Evolutionary conservation across 768 basidiomycete species (phyloP), one percentile per base, ranked within the genome.

Genomic region (Macrolepiota dolichaula): DNA sequence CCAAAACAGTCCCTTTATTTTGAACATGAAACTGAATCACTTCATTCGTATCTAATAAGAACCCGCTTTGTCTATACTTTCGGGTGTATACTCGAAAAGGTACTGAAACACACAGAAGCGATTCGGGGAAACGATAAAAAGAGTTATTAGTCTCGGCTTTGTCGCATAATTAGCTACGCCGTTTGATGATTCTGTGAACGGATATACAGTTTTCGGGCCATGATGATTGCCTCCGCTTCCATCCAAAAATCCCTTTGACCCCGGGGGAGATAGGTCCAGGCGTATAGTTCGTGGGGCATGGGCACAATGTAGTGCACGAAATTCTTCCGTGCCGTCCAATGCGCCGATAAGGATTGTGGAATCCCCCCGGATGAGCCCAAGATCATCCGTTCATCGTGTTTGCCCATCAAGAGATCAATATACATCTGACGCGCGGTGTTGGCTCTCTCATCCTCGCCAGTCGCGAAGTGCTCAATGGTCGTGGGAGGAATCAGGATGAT

Each of bases 281-380:
- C 51, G 27, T 22, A 44, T 3, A 60, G 22, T 15, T 60, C 59
- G 19, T 54, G 46, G 22, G 59, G 59, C 12, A 60, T 51, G 9
- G 40, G 38, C 9, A 60, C 40, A 13, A 60, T 46, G 17, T 60
- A 46, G 37, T 44, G 59, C 22, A 60, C 40, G 11, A 53, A 53
- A 25, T 32, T n/a, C 42, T 36, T 25, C 7, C 42, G 27, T 5
- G 27, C 40, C 29, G 35, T 27, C 13, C 4, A 24, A 46, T 24
- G 4, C 17, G 15, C 5, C 7, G 19, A 44, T 19, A 46, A 32
- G 2, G 51, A 36, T 15, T 35, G 15, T 17, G 38, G 29, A 12
- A 60, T 53, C 29, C 51, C 59, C 17, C 40, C 29, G 25, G 59
- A 60, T 15, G 59, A 60, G 13, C 59, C 59, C 40, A 60, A 44